phyloP scores from a whole-genome alignment of 2,329 filamentous ascomycete genomes.

The Falciphora oryzae region DNA sequence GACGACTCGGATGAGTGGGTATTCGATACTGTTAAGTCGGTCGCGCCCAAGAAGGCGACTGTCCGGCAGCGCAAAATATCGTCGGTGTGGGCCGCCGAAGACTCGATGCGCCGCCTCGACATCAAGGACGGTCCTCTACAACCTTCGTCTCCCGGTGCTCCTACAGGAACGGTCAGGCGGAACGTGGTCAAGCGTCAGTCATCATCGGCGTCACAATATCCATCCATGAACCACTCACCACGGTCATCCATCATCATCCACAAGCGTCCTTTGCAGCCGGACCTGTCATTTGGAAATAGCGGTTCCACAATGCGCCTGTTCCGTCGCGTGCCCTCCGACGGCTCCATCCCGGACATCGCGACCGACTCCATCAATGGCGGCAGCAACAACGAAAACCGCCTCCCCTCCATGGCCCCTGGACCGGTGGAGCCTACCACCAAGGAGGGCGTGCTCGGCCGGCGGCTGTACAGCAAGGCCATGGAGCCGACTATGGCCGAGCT shows the following conservation, averaged over 20 bases:
- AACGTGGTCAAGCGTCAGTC: constrained; percentile 46
- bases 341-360: constrained; percentile 39
- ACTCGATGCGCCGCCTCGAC: constrained; percentile 54
- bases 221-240: constrained; percentile 7
- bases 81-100: constrained; percentile 52
- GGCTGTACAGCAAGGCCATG: constrained; percentile 74
- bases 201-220: constrained; percentile 29
- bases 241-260: constrained; percentile 23
- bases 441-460: constrained; percentile 75
- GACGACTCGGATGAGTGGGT: constrained; percentile 83
- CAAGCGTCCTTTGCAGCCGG: constrained; percentile 77
- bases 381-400: constrained; percentile 58
- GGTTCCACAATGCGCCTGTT: constrained; percentile 90
- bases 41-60: constrained; percentile 48
- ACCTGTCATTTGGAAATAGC: constrained; percentile 90
- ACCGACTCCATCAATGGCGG: constrained; percentile 32
- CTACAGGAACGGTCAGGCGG: constrained; percentile 49
- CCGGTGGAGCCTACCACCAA: constrained; percentile 61
- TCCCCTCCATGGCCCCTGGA: constrained; percentile 32
- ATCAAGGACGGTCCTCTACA: constrained; percentile 56
- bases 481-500: constrained; percentile 81
- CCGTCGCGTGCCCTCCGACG: constrained; percentile 73
- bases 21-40: constrained; percentile 86
- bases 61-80: constrained; percentile 51
- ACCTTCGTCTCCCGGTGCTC: constrained; percentile 42